Conservation (phyloP, 2,329 filamentous ascomycete species). For the Neofusicoccum parvum region DNA sequence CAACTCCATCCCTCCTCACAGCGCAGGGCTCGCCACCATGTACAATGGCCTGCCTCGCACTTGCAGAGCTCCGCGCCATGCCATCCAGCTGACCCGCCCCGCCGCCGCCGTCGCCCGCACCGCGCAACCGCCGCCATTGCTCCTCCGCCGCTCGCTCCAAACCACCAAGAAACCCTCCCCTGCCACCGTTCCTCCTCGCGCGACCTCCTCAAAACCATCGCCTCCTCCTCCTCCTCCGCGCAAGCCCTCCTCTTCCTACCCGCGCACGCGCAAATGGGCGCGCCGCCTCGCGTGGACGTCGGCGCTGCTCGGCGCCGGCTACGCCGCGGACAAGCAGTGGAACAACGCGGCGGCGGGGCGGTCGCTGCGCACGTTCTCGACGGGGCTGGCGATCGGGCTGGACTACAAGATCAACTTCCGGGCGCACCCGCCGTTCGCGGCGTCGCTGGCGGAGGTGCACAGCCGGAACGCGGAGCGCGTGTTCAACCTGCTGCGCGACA, state of each 20-base stretch:
- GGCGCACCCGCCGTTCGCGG: conserved; percentile 71
- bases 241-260: conserved; percentile 50
- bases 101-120: conserved; percentile 26
- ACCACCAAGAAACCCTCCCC: conserved; percentile 40
- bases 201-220: conserved; percentile 61
- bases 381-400: conserved; percentile 76
- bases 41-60: conserved; percentile 41
- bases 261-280: conserved; percentile 73
- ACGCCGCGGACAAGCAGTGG: conserved; percentile 69
- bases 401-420: conserved; percentile 99
- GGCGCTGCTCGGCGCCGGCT: conserved; percentile 62
- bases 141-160: conserved; percentile 34
- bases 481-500: conserved; percentile 77
- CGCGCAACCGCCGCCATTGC: conserved; percentile 21
- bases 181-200: not conserved
- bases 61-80: conserved; percentile 31
- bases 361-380: conserved; percentile 77
- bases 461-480: conserved; percentile 79
- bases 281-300: conserved; percentile 69
- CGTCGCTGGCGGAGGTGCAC: conserved; percentile 77
- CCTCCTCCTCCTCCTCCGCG: conserved; percentile 68
- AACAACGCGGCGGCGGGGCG: conserved; percentile 80
- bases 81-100: conserved; percentile 23
- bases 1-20: not conserved
- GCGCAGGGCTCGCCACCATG: conserved; percentile 34